These are phyloP conservation scores for Vaccinium vitisidaea DNA, from an alignment of 148 eudicot genomes.

Conservation along the genomic window DNA sequence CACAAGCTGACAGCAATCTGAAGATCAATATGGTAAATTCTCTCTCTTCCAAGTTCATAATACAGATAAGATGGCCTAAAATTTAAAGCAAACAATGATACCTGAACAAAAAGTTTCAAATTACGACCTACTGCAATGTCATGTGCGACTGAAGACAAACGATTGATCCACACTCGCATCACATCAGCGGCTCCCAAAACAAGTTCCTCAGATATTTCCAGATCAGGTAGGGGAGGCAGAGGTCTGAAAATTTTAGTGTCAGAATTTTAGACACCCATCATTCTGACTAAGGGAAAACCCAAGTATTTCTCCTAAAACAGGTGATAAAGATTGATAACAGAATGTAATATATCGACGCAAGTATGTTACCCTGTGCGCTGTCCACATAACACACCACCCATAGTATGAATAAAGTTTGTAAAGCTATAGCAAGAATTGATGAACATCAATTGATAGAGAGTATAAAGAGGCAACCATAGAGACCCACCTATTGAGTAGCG, in stretches of 20 bases:
- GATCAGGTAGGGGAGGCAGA: conserved; percentile 89
- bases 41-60: conserved; percentile 5
- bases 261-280: not conserved
- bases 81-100: conserved; percentile 20
- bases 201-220: conserved; percentile 69
- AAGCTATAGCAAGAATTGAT: not conserved
- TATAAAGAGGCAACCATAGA: conserved; percentile 2
- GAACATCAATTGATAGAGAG: not conserved
- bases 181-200: conserved; percentile 61
- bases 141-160: conserved; percentile 56
- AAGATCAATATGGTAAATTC: conserved; percentile 10
- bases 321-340: not conserved
- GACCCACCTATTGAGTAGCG: conserved; percentile 80
- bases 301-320: not conserved
- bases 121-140: conserved; percentile 76
- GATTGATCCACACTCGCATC: conserved; percentile 56
- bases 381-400: not conserved
- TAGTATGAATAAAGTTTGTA: not conserved
- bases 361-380: not conserved
- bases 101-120: conserved; percentile 63
- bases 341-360: not conserved
- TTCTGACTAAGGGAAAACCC: not conserved
- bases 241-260: conserved; percentile 49
- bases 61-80: not conserved
- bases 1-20: conserved; percentile 65